Evolutionary conservation across 2,329 filamentous ascomycete species (phyloP).

Genomic region (Teratosphaeria pseudoeucalypti): DNA sequence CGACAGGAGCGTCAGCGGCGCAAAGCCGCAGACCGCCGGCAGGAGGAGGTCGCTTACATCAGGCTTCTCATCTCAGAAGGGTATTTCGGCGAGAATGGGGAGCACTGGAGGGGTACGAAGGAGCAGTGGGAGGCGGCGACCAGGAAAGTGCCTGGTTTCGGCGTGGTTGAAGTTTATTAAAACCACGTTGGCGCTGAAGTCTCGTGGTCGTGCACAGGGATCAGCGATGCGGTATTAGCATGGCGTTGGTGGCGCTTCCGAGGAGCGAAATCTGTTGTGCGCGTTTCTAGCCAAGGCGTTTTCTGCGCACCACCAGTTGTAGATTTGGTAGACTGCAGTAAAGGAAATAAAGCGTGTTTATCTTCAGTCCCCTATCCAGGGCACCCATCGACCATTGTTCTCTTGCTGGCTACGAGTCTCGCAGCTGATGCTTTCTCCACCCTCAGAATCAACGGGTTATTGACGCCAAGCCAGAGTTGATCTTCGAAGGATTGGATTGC

Average conservation of each 20-base stretch:
- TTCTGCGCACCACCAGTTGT: background rate
- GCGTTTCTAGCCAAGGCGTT: background rate
- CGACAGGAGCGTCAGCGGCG: background rate
- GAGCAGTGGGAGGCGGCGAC: background rate
- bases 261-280: background rate
- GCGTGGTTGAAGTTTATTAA: background rate
- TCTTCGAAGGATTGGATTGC: too few relatives aligned
- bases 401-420: background rate
- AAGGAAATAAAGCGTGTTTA: background rate
- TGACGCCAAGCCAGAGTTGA: too few relatives aligned
- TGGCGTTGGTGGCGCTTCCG: background rate
- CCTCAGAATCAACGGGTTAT: too few relatives aligned
- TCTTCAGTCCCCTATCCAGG: background rate
- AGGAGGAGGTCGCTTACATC: background rate
- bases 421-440: too few relatives aligned
- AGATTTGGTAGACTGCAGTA: background rate
- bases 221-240: background rate
- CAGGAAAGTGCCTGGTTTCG: background rate
- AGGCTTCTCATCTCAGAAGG: background rate
- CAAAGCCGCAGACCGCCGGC: background rate
- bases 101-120: background rate
- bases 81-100: background rate
- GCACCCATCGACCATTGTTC: background rate
- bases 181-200: background rate
- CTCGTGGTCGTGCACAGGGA: background rate